Base-by-base conservation (phyloP, 2,329 filamentous ascomycete species). In the Incumbomyces delicatus region DNA sequence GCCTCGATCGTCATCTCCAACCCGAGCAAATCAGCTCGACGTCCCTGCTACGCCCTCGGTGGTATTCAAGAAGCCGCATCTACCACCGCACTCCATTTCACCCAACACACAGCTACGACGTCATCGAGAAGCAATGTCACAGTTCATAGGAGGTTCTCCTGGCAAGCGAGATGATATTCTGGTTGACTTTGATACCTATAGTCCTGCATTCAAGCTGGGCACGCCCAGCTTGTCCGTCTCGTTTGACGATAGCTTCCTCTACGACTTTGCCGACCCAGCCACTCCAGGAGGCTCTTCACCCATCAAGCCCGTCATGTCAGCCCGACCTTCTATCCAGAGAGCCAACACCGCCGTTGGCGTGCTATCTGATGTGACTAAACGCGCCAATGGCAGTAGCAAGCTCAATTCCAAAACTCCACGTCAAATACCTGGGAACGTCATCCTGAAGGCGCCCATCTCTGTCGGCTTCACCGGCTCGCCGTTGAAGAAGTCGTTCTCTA, bases 61-160 rank as follows among this genome's bases (percentile, higher is more conserved):
- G 16, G 78, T 89, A 57, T 87, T 92, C 64, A 83, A 94, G 62
- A 87, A 85, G 68, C 76, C 75, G 46, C 78, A 77, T 32, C 73
- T 76, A 47, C 76, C 78, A 27, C 85, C 78, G 3, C 74, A 85
- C 45, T 95, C 90, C 1, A 83, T 87, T 14, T 96, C 90, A 12
- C 90, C 92, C 1, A 94, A 92, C 61, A 95, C 90, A 8, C 95
- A 94, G 60, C 75, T 96, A 16, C 81, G 83, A 48, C 81, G 92
- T 55, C 92, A 96, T 61, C 85, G 90, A 46, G 82, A 90, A 59
- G 83, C 80, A 54, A 87, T 96, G 52, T 76, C 77, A 50, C 77
- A 85, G 55, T 79, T 95, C 71, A 78, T 94, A 37, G 85, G 87
- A 47, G 85, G 87, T 47, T 92, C 87, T 4, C 87, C 87, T 3